Evolutionary conservation across 2,329 filamentous ascomycete species (phyloP).

Genomic region (Stagonosporopsis cucurbitacearum): DNA sequence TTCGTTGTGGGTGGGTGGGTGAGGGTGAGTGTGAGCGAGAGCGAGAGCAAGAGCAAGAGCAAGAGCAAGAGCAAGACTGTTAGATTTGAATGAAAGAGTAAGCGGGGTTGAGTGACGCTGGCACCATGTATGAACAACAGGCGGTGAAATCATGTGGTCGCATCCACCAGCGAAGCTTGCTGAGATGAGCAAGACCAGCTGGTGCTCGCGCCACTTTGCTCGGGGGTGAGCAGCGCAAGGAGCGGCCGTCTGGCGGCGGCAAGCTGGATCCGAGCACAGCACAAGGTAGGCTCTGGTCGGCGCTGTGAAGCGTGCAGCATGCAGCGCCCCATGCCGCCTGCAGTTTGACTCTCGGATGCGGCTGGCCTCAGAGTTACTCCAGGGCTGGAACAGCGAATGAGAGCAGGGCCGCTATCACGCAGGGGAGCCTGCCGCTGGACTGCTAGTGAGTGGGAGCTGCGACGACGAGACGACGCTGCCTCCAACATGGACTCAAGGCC

Average conservation of each 20-base stretch:
- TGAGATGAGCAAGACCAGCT: slow-evolving; percentile 20
- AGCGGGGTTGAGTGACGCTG: slow-evolving; percentile 26
- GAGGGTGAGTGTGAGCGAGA: too few species aligned
- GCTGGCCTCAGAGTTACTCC: slow-evolving; percentile 9
- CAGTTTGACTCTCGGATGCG: slow-evolving; percentile 11
- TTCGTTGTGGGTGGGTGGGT: slow-evolving; percentile 15
- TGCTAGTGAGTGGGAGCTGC: slow-evolving; percentile 3
- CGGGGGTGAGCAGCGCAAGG: slow-evolving; percentile 17
- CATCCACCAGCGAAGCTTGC: slow-evolving; percentile 13
- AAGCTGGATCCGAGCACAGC: slow-evolving; percentile 15
- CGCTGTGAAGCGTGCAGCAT: slow-evolving; percentile 17
- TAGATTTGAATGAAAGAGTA: slow-evolving; percentile 17
- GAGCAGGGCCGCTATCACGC: not conserved
- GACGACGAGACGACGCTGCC: not conserved
- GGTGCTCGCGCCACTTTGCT: slow-evolving; percentile 18
- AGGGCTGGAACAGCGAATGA: slow-evolving; percentile 4
- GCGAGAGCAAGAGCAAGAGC: too few species aligned
- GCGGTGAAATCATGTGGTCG: slow-evolving; percentile 25
- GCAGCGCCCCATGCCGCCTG: slow-evolving; percentile 17
- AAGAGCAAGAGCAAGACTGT: slow-evolving; percentile 3
- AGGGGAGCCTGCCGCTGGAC: slow-evolving; percentile 1
- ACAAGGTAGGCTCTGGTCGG: slow-evolving; percentile 5
- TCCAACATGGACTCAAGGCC: not conserved
- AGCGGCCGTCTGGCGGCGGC: slow-evolving; percentile 14
- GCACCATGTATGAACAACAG: slow-evolving; percentile 21